Conservation (phyloP, 306 rosid genomes). For the Glycine tomentella region DNA sequence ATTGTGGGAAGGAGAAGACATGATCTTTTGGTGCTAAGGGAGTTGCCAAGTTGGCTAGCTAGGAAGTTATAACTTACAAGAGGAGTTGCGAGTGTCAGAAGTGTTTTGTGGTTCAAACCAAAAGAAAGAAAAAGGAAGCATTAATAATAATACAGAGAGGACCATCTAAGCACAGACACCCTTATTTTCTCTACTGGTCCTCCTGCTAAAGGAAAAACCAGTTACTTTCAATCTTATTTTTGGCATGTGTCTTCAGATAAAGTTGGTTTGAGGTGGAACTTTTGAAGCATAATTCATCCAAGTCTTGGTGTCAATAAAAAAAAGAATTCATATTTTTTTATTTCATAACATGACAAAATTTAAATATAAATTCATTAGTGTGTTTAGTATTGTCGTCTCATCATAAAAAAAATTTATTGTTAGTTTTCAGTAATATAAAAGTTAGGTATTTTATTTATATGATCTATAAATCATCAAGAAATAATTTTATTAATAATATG, state of each 20-base stretch:
- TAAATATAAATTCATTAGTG: not conserved
- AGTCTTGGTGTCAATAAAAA: not conserved
- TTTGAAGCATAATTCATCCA: not conserved
- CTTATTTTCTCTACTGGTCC: conserved; percentile 45
- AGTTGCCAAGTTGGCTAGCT: conserved; percentile 39
- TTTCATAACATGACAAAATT: not conserved
- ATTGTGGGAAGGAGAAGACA: conserved; percentile 35
- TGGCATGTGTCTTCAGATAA: not conserved
- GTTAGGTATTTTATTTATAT: too few species aligned
- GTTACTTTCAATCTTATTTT: conserved; percentile 36
- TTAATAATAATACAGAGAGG: conserved; percentile 45
- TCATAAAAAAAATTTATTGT: too few species aligned
- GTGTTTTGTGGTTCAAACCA: conserved; percentile 54
- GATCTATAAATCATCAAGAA: too few species aligned
- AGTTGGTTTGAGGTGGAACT: conserved; percentile 3
- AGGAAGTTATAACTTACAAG: conserved; percentile 43
- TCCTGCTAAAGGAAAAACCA: conserved; percentile 17
- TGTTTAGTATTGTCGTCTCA: too few species aligned
- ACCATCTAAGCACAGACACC: conserved; percentile 47
- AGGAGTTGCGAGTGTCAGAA: conserved; percentile 41
- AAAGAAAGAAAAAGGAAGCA: conserved; percentile 40
- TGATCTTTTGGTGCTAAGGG: conserved; percentile 34
- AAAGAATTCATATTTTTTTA: not conserved
- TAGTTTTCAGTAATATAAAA: too few species aligned
- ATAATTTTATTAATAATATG: too few species aligned